Conservation (phyloP, 1,284 basidiomycete genomes). For the Rhodotorula sp. region DNA sequence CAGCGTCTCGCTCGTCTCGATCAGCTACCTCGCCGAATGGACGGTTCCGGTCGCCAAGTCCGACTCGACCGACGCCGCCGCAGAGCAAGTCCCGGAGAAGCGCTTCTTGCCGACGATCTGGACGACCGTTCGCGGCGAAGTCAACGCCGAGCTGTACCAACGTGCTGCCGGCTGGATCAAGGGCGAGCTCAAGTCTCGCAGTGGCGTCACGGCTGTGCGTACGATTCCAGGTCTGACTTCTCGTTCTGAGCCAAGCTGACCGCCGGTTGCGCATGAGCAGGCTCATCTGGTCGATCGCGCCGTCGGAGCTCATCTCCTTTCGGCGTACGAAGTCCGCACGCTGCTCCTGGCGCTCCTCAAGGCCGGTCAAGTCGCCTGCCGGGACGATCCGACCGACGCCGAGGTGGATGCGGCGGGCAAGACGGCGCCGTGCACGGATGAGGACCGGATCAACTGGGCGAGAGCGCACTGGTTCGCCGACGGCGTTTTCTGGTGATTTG, state of each 20-base stretch:
- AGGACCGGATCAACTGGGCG: no score
- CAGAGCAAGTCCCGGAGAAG: background rate
- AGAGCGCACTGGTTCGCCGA: no score
- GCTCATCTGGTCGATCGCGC: background rate
- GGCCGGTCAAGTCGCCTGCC: conserved; percentile 1
- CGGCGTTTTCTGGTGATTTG: no score
- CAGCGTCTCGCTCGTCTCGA: conserved; percentile 40
- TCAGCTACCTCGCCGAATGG: conserved; percentile 60
- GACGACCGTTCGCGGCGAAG: conserved; percentile 13
- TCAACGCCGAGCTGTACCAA: conserved; percentile 15
- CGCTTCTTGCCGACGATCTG: conserved; percentile 21
- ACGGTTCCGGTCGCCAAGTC: conserved; percentile 60
- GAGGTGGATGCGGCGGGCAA: background rate
- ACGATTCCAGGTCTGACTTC: no score
- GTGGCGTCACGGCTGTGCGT: conserved; percentile 10
- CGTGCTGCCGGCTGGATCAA: conserved; percentile 18
- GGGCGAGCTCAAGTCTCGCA: conserved; percentile 11
- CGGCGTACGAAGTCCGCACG: conserved; percentile 9
- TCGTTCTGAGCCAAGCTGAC: background rate
- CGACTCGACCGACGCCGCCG: background rate
- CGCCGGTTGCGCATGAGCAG: background rate
- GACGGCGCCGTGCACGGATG: background rate
- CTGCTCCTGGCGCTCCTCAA: conserved; percentile 15
- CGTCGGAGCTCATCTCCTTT: background rate
- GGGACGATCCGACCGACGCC: background rate